phyloP scores from a whole-genome alignment of 306 rosid species.

The Begonia fuchsioides region DNA sequence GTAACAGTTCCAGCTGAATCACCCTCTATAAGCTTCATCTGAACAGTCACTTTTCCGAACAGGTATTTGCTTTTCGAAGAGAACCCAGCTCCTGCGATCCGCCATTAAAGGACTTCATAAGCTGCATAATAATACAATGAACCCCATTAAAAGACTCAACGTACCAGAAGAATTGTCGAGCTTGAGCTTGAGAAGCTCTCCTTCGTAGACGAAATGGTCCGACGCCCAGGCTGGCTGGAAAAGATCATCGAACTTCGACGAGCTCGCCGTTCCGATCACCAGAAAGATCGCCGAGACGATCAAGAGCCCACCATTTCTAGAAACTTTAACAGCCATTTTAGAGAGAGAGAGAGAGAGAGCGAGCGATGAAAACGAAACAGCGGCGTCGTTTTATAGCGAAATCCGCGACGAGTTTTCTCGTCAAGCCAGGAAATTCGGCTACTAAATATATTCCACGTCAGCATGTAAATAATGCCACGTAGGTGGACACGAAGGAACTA shows the following conservation, averaged over 20 bases:
- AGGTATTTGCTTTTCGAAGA: constrained; percentile 63
- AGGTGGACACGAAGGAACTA: constrained; percentile 21
- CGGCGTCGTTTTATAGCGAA: constrained; percentile 24
- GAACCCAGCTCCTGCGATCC: constrained; percentile 80
- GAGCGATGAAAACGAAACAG: constrained; percentile 6
- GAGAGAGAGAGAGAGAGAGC: neutral
- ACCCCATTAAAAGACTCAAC: too few relatives aligned
- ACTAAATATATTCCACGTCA: constrained; percentile 21
- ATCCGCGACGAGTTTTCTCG: constrained; percentile 20
- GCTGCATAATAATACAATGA: neutral
- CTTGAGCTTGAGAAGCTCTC: constrained; percentile 67
- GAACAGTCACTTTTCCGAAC: constrained; percentile 76
- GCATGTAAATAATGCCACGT: constrained; percentile 9
- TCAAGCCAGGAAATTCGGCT: constrained; percentile 16
- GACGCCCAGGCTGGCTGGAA: constrained; percentile 82
- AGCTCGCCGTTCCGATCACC: constrained; percentile 28
- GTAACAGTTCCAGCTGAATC: constrained; percentile 98
- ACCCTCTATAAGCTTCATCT: constrained; percentile 79
- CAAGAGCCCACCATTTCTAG: constrained; percentile 1
- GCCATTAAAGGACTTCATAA: neutral
- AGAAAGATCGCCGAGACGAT: constrained; percentile 20
- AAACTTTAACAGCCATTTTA: too few relatives aligned
- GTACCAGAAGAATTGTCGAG: constrained; percentile 78
- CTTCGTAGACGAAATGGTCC: constrained; percentile 72
- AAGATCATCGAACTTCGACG: constrained; percentile 60